Evolutionary conservation across 2,329 filamentous ascomycete genomes (phyloP), one percentile per base, ranked within the genome.

Genomic region (Sclerotinia sclerotiorum): DNA sequence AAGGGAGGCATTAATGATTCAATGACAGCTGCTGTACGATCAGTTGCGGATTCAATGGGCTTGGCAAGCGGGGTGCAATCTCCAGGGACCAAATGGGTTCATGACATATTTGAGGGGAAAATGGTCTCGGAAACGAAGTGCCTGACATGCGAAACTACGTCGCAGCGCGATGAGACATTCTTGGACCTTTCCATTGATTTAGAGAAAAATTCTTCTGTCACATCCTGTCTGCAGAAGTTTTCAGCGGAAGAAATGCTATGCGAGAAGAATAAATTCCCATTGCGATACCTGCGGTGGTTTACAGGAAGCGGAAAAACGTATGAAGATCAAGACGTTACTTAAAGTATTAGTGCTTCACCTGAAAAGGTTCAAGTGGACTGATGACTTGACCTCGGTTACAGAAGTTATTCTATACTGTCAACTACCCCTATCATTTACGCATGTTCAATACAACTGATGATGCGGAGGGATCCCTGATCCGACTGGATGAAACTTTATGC

Each of bases 171-270:
- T 77, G 95, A 99, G 80, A 93, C 93, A 0, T 99, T 99, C 77
- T 82, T 99, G 62, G 95, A 99, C 79, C 82, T 99, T 27, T 98
- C 95, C 0, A 97, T 99, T 67, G 95, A 99, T 79, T 82, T 99
- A 17, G 93, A 97, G 73, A 90, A 97, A 76, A 93, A 98, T 78
- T 94, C 94, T 0, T 99, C 95, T 0, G 95, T 99, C 4, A 98
- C 95, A 3, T 94, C 95, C 35, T 99, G 95, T 78, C 81, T 99
- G 72, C 87, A 92, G 69, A 97, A 97, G 76, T 99, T 99, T 76
- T 99, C 95, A 0, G 93, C 95, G 57, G 95, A 98, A 76, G 95
- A 99, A 79, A 97, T 98, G 93, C 85, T 99, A 69, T 98, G 95
- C 77, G 95, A 99, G 81, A 87, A 94, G 70, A 98, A 99, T 82